A percentile compares a stretch with the other conserved stretches of the same genome.
Conservation (phyloP, 202 grass and related monocot species). For the Eragrostis tef region DNA sequence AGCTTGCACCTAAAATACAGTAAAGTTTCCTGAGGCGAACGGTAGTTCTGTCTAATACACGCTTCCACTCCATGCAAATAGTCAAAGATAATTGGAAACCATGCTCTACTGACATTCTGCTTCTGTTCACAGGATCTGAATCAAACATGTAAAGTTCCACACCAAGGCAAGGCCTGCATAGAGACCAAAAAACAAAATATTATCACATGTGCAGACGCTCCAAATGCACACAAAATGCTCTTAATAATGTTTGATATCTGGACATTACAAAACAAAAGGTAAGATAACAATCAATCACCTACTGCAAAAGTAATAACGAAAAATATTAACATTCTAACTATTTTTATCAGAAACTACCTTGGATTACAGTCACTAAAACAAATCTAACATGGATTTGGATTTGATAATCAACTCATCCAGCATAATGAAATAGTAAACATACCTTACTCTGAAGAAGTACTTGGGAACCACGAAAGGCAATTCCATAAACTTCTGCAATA, state of each 20-base stretch:
- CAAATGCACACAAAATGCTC: background rate
- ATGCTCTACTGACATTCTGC: constrained; percentile 50
- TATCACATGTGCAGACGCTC: background rate
- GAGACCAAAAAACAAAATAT: constrained; percentile 22
- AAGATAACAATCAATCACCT: background rate
- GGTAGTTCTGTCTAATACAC: constrained; percentile 40
- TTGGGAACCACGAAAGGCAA: constrained; percentile 69
- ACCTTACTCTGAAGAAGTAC: constrained; percentile 84
- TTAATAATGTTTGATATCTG: background rate
- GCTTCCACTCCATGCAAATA: constrained; percentile 82
- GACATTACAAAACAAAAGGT: background rate
- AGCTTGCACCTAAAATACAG: constrained; percentile 65
- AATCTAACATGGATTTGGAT: constrained; percentile 10
- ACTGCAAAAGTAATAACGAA: background rate
- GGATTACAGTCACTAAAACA: background rate
- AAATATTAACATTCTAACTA: background rate
- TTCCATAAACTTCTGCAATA: constrained; percentile 66
- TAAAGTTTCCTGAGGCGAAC: constrained; percentile 56
- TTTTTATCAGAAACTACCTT: background rate
- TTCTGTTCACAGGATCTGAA: constrained; percentile 51
- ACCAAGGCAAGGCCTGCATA: constrained; percentile 79
- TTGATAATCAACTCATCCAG: constrained; percentile 24
- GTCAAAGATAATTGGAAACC: constrained; percentile 72
- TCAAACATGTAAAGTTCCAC: constrained; percentile 68
- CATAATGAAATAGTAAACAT: constrained; percentile 16